Evolutionary conservation across 768 basidiomycete genomes (phyloP), one percentile per base, ranked within the genome.

Genomic region (Asterophora lycoperdoides): DNA sequence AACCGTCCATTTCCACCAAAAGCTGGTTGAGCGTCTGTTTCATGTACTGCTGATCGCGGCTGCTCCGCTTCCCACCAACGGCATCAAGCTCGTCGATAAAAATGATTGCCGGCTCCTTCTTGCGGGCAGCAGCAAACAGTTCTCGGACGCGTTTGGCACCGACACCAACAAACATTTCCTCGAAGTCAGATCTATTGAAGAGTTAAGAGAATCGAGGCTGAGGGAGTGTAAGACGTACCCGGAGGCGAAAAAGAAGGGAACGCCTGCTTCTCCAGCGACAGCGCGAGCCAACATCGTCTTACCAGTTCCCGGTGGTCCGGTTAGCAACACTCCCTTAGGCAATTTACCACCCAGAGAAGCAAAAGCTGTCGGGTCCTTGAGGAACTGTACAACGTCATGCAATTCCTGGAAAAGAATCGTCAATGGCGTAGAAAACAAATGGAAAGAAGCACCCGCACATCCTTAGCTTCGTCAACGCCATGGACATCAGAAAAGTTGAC

Each of bases 281-380:
- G 96, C 96, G 51, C 95, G 76, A 5, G 96, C 96, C n/a, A 99
- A 76, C 79, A 98, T 80, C 2, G 96, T 99, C 74, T 99, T 99
- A 63, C 96, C 96, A 13, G 96, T 98, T 54, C 95, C 92, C 26
- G 92, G 91, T 18, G 86, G 83, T 18, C 78, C 91, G n/a, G 89
- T 90, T 30, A 90, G 79, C 10, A 97, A 72, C 39, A 98, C 83
- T 54, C 96, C 96, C 65, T 96, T 95, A 1, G 94, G 91, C 8
- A 98, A 74, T 65, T 89, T 93, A 10, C 96, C 96, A 37, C 96
- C 96, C 1, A 99, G 79, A 20, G 84, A 81, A 7, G 90, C 83
- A 67, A 98, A 99, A 18, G 81, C 79, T 11, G 87, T 79, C 1
- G 96, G 96, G 63, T 98, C 91, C 64, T 90, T 94, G 50, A 99